A percentile compares a stretch with the other conserved stretches of the same genome.
Evolutionary conservation across 2,329 filamentous ascomycete species (phyloP).

Genomic region (Thielaviopsis ethacetica): DNA sequence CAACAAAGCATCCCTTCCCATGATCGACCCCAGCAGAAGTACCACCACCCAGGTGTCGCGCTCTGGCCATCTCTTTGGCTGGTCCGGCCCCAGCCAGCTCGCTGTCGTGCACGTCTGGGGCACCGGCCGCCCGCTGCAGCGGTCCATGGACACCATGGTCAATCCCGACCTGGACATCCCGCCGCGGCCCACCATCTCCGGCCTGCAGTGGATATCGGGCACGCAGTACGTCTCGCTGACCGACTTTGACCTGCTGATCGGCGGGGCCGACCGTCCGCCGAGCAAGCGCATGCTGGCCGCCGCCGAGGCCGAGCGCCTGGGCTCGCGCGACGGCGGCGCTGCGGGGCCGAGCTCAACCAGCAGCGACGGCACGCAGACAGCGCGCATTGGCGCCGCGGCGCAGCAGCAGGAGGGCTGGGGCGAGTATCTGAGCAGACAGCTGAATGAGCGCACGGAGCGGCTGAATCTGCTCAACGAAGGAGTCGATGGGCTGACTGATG

Average conservation of each 20-base stretch:
- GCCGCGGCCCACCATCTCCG: conserved; percentile 79
- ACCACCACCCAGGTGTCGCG: conserved; percentile 53
- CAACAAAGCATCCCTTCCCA: conserved; percentile 46
- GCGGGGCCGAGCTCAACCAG: conserved; percentile 14
- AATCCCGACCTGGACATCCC: conserved; percentile 62
- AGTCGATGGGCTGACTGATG: conserved; percentile 68
- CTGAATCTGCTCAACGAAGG: conserved; percentile 67
- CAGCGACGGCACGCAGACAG: neutral
- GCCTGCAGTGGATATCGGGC: conserved; percentile 89
- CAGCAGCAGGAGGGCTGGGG: conserved; percentile 45
- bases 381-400: conserved; percentile 13
- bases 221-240: conserved; percentile 78
- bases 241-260: conserved; percentile 82
- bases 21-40: conserved; percentile 60
- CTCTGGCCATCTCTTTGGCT: conserved; percentile 71
- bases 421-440: conserved; percentile 69
- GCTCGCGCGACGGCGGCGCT: conserved; percentile 18
- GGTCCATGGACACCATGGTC: conserved; percentile 54
- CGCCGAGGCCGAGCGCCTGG: conserved; percentile 36
- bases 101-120: conserved; percentile 77
- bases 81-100: conserved; percentile 77
- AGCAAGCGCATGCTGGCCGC: conserved; percentile 80
- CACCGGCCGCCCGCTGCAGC: conserved; percentile 46
- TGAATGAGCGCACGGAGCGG: conserved; percentile 83
- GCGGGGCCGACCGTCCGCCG: conserved; percentile 71